phyloP scores from a whole-genome alignment of 495 filamentous ascomycete species.

The Xylaria intraflava region DNA sequence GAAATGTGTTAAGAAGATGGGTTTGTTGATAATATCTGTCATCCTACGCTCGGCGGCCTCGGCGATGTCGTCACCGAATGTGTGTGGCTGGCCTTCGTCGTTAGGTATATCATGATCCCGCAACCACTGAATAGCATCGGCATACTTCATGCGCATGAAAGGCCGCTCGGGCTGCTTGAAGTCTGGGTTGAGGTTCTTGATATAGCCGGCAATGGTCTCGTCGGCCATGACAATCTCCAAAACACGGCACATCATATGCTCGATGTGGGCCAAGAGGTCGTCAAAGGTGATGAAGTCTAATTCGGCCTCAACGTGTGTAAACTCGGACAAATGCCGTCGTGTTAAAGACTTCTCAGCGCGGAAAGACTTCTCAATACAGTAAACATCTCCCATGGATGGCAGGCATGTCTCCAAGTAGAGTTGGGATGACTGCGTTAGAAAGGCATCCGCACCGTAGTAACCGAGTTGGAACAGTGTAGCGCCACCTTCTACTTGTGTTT shows the following conservation, averaged over 20 bases:
- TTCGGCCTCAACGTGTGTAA: constrained; percentile 96
- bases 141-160: constrained; percentile 93
- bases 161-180: constrained; percentile 81
- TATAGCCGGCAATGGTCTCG: constrained; percentile 56
- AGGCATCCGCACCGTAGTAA: constrained; percentile 93
- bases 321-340: constrained; percentile 89
- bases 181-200: constrained; percentile 78
- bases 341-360: constrained; percentile 94
- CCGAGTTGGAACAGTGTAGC: constrained; percentile 88
- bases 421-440: constrained; percentile 94
- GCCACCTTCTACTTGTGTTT: constrained; percentile 96
- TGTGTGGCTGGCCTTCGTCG: constrained; percentile 83
- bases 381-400: constrained; percentile 85
- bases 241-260: constrained; percentile 81
- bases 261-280: constrained; percentile 86
- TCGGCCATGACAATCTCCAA: constrained; percentile 70
- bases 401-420: constrained; percentile 96
- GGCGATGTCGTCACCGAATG: constrained; percentile 96
- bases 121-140: constrained; percentile 91
- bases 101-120: constrained; percentile 75
- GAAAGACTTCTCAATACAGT: constrained; percentile 97
- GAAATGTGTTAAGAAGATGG: constrained; percentile 97
- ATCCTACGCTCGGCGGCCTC: constrained; percentile 95
- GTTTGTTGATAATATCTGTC: constrained; percentile 91
- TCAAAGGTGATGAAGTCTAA: constrained; percentile 92